Evolutionary conservation across 2,329 filamentous ascomycete genomes (phyloP), one percentile per base, ranked within the genome.

Genomic region (Xylariales sp.): DNA sequence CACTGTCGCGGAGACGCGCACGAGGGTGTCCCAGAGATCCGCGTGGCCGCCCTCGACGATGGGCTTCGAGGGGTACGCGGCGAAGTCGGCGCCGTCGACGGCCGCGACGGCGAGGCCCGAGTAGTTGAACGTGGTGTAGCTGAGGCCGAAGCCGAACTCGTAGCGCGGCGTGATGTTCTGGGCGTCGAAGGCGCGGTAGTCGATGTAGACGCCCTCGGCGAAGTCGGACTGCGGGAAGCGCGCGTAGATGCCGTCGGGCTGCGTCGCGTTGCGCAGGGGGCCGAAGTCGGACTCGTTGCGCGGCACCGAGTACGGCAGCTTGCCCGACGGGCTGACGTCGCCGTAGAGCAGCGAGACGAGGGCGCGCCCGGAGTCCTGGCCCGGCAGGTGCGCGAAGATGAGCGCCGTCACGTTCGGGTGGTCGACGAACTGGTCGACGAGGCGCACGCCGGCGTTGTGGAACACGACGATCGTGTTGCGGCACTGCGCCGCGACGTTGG

Each of bases 311-410:
- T 85, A 86, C 2, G 83, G 81, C 55, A 86, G 76, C 73, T 84
- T 84, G 45, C 83, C 83, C 14, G 79, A 82, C 3, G 83, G 83
- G 48, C 78, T 80, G 5, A 76, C 77, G 5, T 79, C 76, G 55
- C 92, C 92, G 78, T 92, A 94, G n/a, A 94, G 84, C 43, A 94
- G 84, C 73, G 93, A 91, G 1, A 88, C 88, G 54, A 94, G 85
- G 4, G 91, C 87, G 73, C 93, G 92, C 8, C 92, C 92, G 67
- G 87, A 90, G 80, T 94, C 90, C 85, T 75, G 76, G 2, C 75
- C 75, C 0, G 75, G 75, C 0, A 75, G 68, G 48, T 77, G 75
- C 3, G 74, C 75, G 39, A 90, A 93, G 30, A 94, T 82, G 59
- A 94, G 90, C 36, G 89, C 92, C 46, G 90, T 92, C 69, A 95